Evolutionary conservation across 192 early-diverging fungal species (phyloP), one percentile per base, ranked within the genome.

Genomic region (Coemansia sp.): DNA sequence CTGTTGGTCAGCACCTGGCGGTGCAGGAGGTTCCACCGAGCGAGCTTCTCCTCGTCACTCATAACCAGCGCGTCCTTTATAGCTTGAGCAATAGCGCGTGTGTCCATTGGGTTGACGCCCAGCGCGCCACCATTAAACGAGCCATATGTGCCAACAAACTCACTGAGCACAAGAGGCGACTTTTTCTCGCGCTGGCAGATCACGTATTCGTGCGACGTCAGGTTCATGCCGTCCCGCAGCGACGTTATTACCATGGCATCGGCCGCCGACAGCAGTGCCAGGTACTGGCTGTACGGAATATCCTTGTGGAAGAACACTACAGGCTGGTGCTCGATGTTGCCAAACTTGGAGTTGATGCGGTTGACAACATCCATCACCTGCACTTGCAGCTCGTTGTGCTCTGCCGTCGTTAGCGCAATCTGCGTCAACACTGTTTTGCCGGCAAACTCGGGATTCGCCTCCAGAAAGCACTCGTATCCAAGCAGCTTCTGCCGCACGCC

Each of bases 91-190:
- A 94, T 92, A 52, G 94, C 93, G 74, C 80, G 68, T 48, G 89
- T 92, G 74, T 98, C 94, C 95, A 95, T 98, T 18, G 96, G 96
- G 72, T 98, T 98, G n/a, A 98, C 91, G 13, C 93, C 82, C 19
- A 94, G 72, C 35, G 90, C 90, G 2, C 85, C 87, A 19, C 90
- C 92, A 43, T 91, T 89, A 26, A 97, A 86, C 12, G 89, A 88
- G 49, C 95, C 95, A 57, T 93, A 94, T 0, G 95, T 96, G 35
- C 96, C 96, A 19, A 95, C 92, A 85, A 98, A 98, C 85, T 98
- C 97, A 67, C 92, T 94, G 10, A 98, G 83, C 54, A 98, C 89
- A 62, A 98, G 76, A 8, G 93, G 90, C 19, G 88, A 88, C 54
- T 87, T 82, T 45, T 87, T 90, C 51, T 89, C 89, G 55, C 90